Base-by-base conservation (phyloP, 2,329 filamentous ascomycete species). In the Xylaria digitata region DNA sequence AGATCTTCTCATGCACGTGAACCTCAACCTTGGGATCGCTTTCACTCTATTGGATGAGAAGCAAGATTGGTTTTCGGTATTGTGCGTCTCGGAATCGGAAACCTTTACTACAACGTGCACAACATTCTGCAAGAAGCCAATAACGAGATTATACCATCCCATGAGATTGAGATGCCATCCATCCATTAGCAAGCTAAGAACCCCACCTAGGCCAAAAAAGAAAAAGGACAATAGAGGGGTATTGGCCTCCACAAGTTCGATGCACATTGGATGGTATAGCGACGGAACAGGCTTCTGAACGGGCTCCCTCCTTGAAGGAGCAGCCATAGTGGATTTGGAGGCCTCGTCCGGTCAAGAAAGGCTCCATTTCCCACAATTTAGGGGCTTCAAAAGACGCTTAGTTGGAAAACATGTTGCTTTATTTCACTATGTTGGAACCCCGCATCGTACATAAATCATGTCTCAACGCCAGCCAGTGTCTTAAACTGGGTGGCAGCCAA, bases 121-220 rank as follows among this genome's bases (percentile, higher is more conserved):
- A 59, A 11, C 49, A 66, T 58, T 11, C 26, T 40, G 19, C 48
- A 59, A 26, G 34, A 49, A 48, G 43, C 64, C 53, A 66, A 59
- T 66, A 43, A 59, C 23, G 32, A 21, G 37, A 43, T 45, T 17
- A 59, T 34, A 26, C 30, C 50, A n/a, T 60, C 26, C 42, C 65
- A 67, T 43, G 54, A 55, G 64, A 62, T 34, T 46, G 26, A 42
- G 19, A 23, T 50, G 40, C 17, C 21, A 26, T 21, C 30, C 30
- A 40, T 55, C 52, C 50, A 50, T 62, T 60, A 59, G 52, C 57
- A 59, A 53, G 17, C 46, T 49, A 43, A 43, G 11, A 11, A 61
- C 7, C 45, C 46, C 63, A 50, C 46, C 23, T 48, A 19, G 9
- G 19, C 45, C 34, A 40, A 55, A 54, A 53, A 61, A 26, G 26